Conservation (phyloP, 129 eudicot species). For the Erigeron canadensis region DNA sequence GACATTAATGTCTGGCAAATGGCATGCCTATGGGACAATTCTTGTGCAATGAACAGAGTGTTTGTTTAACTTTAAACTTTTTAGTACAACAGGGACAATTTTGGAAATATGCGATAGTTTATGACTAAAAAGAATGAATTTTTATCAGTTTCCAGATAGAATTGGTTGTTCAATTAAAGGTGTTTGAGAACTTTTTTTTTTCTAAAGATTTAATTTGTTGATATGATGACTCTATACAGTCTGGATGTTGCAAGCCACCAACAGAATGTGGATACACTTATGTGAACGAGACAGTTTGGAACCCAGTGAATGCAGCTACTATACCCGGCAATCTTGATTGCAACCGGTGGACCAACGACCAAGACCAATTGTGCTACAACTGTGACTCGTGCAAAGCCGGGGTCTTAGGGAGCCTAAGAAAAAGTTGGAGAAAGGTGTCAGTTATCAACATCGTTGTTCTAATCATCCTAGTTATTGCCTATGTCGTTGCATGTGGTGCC, state of each 20-base stretch:
- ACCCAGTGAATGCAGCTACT: conserved; percentile 35
- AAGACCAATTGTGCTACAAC: conserved; percentile 62
- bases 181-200: no score
- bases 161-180: no score
- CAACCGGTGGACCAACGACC: conserved; percentile 71
- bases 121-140: no score
- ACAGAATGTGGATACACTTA: conserved; percentile 82
- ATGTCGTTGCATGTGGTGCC: conserved; percentile 73
- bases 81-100: neutral
- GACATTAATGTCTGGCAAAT: conserved; percentile 15
- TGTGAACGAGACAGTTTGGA: conserved; percentile 74
- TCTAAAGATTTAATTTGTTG: neutral
- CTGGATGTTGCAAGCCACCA: conserved; percentile 98
- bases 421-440: conserved; percentile 95
- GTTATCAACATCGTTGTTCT: conserved; percentile 75
- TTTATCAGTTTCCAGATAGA: no score
- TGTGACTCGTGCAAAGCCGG: conserved; percentile 95
- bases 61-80: neutral
- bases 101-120: neutral
- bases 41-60: conserved; percentile 31
- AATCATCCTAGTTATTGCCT: conserved; percentile 71
- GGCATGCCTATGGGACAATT: conserved; percentile 8
- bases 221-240: conserved; percentile 39
- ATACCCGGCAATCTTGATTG: conserved; percentile 54
- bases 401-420: conserved; percentile 76